Percentiles rank a stretch among this genome's conserved stretches.
Evolutionary conservation across 139 green algal genomes (phyloP).

Genomic region (Ettlia oleoabundans): DNA sequence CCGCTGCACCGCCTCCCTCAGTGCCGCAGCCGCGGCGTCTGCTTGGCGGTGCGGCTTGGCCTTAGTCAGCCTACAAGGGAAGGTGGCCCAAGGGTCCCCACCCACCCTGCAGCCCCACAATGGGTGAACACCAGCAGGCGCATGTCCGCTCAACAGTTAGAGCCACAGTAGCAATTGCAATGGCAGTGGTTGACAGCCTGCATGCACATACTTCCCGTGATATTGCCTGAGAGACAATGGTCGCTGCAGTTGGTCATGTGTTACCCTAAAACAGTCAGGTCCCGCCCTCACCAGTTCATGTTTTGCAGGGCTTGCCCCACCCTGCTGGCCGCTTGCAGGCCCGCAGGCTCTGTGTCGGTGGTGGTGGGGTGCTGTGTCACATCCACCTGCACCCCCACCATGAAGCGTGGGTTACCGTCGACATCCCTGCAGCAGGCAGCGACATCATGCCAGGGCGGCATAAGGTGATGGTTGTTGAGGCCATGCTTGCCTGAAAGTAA

Average conservation of each 20-base stretch:
- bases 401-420: constrained; percentile 84
- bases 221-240: too few relatives aligned
- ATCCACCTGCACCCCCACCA: constrained; percentile 92
- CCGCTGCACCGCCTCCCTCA: constrained; percentile 44
- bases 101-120: constrained; percentile 21
- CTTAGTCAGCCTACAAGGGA: constrained; percentile 50
- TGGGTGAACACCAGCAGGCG: background rate
- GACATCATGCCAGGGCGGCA: too few relatives aligned
- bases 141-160: too few relatives aligned
- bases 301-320: constrained; percentile 62
- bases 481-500: too few relatives aligned
- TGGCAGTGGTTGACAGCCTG: too few relatives aligned
- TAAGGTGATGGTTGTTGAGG: background rate
- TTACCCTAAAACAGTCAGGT: too few relatives aligned
- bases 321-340: constrained; percentile 44
- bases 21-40: constrained; percentile 31
- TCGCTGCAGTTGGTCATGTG: too few relatives aligned
- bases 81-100: constrained; percentile 71
- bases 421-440: constrained; percentile 63
- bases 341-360: constrained; percentile 40
- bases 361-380: constrained; percentile 60
- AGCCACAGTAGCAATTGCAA: too few relatives aligned
- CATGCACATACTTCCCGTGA: too few relatives aligned
- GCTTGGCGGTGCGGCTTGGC: constrained; percentile 61
- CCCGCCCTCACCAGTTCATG: constrained; percentile 56